Percentiles rank a stretch among this genome's conserved stretches.
Evolutionary conservation across 1,284 basidiomycete species (phyloP).

Genomic region (Anthracocystis walkeri): DNA sequence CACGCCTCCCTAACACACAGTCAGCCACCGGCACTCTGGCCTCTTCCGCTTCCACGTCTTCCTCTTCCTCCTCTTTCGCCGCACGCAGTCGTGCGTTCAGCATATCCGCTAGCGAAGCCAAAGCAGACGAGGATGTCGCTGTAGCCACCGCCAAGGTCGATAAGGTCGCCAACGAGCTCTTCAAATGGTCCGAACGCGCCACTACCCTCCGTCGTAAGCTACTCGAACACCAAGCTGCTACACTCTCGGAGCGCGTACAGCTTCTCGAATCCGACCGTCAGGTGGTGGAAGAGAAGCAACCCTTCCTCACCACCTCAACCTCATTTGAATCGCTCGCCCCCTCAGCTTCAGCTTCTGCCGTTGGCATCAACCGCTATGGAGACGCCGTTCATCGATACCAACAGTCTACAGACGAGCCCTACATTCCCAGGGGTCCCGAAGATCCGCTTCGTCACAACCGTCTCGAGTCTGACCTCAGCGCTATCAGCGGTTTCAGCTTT

Average conservation of each 20-base stretch:
- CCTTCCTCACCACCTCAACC: slow-evolving; percentile 39
- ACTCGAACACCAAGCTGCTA: slow-evolving; percentile 58
- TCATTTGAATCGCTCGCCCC: slow-evolving; percentile 47
- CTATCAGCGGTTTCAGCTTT: slow-evolving; percentile 51
- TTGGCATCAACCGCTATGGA: slow-evolving; percentile 31
- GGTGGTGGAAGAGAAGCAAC: slow-evolving; percentile 37
- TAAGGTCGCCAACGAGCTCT: slow-evolving; percentile 50
- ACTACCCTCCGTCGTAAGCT: slow-evolving; percentile 40
- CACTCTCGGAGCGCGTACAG: slow-evolving; percentile 50
- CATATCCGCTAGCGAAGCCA: slow-evolving; percentile 50
- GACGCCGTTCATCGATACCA: slow-evolving; percentile 18
- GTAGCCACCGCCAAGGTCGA: slow-evolving; percentile 55
- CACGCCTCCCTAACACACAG: slow-evolving; percentile 6
- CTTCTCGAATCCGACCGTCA: slow-evolving; percentile 49
- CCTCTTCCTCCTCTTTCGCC: slow-evolving; percentile 26
- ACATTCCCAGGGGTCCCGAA: slow-evolving; percentile 22
- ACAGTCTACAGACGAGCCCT: slow-evolving; percentile 32
- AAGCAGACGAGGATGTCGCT: slow-evolving; percentile 52
- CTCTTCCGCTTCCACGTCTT: slow-evolving; percentile 11
- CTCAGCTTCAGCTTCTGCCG: slow-evolving; percentile 36
- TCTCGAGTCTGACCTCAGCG: slow-evolving; percentile 43
- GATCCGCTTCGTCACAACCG: slow-evolving; percentile 42
- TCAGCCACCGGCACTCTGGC: background rate
- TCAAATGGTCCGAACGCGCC: slow-evolving; percentile 47
- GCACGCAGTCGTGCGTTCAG: slow-evolving; percentile 31